phyloP scores from a whole-genome alignment of 176 grass and related monocot species.

The Leersia perrieri region DNA sequence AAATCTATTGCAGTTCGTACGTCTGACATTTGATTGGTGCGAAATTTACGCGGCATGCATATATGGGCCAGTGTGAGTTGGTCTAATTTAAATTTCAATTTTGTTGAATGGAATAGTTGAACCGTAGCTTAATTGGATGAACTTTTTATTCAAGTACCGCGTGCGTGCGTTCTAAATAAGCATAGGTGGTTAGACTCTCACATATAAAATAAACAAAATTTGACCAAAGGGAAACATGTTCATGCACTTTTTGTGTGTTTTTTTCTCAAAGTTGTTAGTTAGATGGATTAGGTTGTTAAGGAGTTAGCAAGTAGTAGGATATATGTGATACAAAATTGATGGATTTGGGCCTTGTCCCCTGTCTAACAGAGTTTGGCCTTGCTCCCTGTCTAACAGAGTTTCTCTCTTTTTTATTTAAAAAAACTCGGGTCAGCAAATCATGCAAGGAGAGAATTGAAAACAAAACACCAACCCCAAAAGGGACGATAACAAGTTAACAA shows the following conservation, averaged over 20 bases:
- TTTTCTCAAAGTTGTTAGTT: conserved; percentile 3
- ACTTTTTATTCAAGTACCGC: background rate
- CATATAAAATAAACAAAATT: background rate
- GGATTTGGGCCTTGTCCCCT: background rate
- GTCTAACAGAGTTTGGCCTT: background rate
- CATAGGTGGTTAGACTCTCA: background rate
- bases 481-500: no score
- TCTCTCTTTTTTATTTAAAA: no score
- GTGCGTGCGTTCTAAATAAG: background rate
- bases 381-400: no score
- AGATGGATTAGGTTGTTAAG: conserved; percentile 29
- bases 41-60: background rate
- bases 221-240: background rate
- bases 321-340: background rate
- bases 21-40: conserved; percentile 22
- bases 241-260: background rate
- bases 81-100: background rate
- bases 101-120: background rate
- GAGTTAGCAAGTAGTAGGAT: background rate
- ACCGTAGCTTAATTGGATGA: background rate
- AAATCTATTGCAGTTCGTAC: background rate
- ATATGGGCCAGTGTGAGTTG: background rate
- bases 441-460: no score
- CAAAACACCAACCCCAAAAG: no score
- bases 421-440: no score